phyloP scores from a whole-genome alignment of 805 yeast species.

The Candida awuae region DNA sequence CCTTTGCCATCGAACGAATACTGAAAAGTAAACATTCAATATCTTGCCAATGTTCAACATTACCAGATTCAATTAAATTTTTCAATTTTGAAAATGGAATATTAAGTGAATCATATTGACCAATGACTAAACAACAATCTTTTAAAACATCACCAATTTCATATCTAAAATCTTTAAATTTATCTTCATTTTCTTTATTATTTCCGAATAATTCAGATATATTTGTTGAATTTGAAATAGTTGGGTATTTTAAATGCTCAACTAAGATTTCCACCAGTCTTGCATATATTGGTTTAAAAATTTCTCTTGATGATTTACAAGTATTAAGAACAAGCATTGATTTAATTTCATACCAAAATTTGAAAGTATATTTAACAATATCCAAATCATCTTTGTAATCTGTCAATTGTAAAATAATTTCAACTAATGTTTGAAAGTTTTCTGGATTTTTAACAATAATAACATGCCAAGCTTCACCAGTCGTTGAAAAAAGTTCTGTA shows the following conservation, averaged over 20 bases:
- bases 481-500: slow-evolving; percentile 76
- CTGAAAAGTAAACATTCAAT: slow-evolving; percentile 87
- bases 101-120: slow-evolving; percentile 58
- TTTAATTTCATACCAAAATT: slow-evolving; percentile 82
- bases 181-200: slow-evolving; percentile 80
- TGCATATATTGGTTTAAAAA: slow-evolving; percentile 47
- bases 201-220: slow-evolving; percentile 47
- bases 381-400: slow-evolving; percentile 77
- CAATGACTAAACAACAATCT: slow-evolving; percentile 88
- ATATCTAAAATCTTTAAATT: slow-evolving; percentile 87
- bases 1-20: slow-evolving; percentile 91
- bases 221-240: slow-evolving; percentile 28
- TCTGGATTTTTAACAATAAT: slow-evolving; percentile 66
- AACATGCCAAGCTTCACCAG: slow-evolving; percentile 94
- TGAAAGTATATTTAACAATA: slow-evolving; percentile 81
- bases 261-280: slow-evolving; percentile 55
- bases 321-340: slow-evolving; percentile 58
- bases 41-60: slow-evolving; percentile 55
- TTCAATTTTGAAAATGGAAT: slow-evolving; percentile 64
- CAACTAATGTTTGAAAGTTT: slow-evolving; percentile 65
- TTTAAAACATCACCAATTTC: slow-evolving; percentile 97
- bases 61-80: slow-evolving; percentile 22
- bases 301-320: slow-evolving; percentile 43
- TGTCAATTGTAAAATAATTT: slow-evolving; percentile 61
- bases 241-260: slow-evolving; percentile 69